Evolutionary conservation across 768 basidiomycete genomes (phyloP), one percentile per base, ranked within the genome.

Genomic region (Coprinellus micaceus): DNA sequence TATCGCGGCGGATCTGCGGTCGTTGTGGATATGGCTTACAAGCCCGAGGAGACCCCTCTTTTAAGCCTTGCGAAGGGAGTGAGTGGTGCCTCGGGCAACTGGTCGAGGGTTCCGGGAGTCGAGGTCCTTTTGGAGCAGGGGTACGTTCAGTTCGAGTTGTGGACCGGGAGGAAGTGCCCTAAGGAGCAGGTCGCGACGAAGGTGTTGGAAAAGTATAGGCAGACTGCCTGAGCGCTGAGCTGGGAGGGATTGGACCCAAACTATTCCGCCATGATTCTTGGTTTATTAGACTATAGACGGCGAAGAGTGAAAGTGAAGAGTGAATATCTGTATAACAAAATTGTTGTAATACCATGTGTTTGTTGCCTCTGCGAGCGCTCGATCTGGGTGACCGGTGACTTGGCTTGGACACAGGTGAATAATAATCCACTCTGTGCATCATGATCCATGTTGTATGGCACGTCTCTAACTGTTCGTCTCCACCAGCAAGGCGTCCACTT

Each of bases 21-120:
- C 1, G 87, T 94, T 11, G 79, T 98, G 11, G 97, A 99, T 63
- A 90, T 97, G 88, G 94, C 95, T 19, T 98, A 98, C 69, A 87
- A 87, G 62, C 97, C 95, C 0, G 82, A 86, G 2, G 80, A 84
- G 62, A 98, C 96, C 13, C 87, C 94, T 0, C 69, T 99, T 53
- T 71, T 98, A 24, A 66, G 69, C 52, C 70, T 96, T 13, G 94
- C 92, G 3, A 76, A 79, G 61, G 64, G 43, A n/a, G 21, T n/a
- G n/a, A n/a, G n/a, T n/a, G n/a, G n/a, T n/a, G n/a, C 25, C 28
- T 25, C 19, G 6, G 59, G 68, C 26, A 75, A 79, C 30, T 96
- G 94, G 94, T 74, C 69, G 10, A 71, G 75, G 3, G 88, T 94
- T n/a, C 79, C 78, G 49, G 94, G 95, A 0, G 72, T 96, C 10